phyloP scores from a whole-genome alignment of 257 asterid species.

The Datura wrightii region DNA sequence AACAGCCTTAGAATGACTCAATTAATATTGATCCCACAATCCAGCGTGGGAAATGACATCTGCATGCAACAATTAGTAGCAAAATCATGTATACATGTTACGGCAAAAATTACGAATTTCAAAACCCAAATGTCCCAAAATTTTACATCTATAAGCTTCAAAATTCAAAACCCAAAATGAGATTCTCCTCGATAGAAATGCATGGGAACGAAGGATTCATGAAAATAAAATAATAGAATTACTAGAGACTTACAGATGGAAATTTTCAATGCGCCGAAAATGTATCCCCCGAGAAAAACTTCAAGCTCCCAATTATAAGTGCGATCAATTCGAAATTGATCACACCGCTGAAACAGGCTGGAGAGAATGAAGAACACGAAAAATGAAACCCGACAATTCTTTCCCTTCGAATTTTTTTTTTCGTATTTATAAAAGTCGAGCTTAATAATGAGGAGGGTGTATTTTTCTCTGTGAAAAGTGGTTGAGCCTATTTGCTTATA shows the following conservation, averaged over 20 bases:
- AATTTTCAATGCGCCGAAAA: background rate
- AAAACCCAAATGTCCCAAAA: background rate
- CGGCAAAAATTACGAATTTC: background rate
- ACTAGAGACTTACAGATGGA: background rate
- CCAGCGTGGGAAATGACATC: background rate
- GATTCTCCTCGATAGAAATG: background rate
- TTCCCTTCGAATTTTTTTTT: background rate
- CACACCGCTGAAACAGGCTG: background rate
- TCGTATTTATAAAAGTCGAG: no score
- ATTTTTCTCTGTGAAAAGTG: no score
- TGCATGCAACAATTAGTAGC: constrained; percentile 23
- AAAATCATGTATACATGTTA: background rate
- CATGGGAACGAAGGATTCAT: background rate
- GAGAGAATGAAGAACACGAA: background rate
- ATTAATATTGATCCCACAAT: background rate
- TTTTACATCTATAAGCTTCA: constrained; percentile 3
- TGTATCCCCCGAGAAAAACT: background rate
- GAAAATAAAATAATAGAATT: background rate
- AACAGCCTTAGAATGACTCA: background rate
- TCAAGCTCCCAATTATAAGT: background rate
- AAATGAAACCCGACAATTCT: background rate
- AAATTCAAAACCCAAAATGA: constrained; percentile 11
- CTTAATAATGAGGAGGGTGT: no score
- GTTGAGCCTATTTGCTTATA: no score
- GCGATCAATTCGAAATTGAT: constrained; percentile 19